Base-by-base conservation (phyloP, 331 rosid genomes). In the Quercus lobata region DNA sequence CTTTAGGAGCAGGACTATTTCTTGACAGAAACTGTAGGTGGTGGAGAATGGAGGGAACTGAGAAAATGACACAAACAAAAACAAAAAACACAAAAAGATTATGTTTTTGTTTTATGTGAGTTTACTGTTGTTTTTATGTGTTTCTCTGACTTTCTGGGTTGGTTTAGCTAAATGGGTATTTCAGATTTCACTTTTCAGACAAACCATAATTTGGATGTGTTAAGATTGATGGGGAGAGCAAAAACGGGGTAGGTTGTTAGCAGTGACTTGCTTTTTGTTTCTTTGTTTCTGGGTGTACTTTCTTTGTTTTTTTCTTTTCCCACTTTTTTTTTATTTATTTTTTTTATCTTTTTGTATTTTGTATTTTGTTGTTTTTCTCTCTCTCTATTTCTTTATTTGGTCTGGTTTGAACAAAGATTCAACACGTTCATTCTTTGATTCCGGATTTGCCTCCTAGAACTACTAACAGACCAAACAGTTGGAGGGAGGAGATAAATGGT, bases 391-490 rank as follows among this genome's bases (percentile, higher is more conserved):
- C 79, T 77, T 69, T 76, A 49, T 78, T 86, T 83, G 54, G 72
- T 73, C 84, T 66, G 86, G 83, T 83, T 85, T 81, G 86, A 84
- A 88, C 70, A 74, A 61, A 73, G 77, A 85, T 83, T 83, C 87
- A 88, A 78, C 78, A 69, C 92, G 60, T 72, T 82, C 83, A 34
- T 72, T 65, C n/a, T 58, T 76, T 61, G 86, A 65, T 87, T 84
- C 94, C 97, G 91, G 66, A 57, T 87, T 88, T 66, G 78, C 87
- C 89, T 91, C 95, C 97, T 88, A 78, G 75, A 83, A 87, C 73
- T 73, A 78, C 81, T 88, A 77, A 65, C 68, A 81, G 63, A 82
- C 96, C 93, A 81, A 21, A 92, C 88, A 92, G 72, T 79, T 91
- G 86, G 86, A 77, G 75, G 89, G 79, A 82, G 19, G 75, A 81